A percentile compares a stretch with the other conserved stretches of the same genome.
These are phyloP conservation scores for Sarocladium kiliense DNA, from an alignment of 2,329 filamentous ascomycete genomes.

Conservation along the genomic window DNA sequence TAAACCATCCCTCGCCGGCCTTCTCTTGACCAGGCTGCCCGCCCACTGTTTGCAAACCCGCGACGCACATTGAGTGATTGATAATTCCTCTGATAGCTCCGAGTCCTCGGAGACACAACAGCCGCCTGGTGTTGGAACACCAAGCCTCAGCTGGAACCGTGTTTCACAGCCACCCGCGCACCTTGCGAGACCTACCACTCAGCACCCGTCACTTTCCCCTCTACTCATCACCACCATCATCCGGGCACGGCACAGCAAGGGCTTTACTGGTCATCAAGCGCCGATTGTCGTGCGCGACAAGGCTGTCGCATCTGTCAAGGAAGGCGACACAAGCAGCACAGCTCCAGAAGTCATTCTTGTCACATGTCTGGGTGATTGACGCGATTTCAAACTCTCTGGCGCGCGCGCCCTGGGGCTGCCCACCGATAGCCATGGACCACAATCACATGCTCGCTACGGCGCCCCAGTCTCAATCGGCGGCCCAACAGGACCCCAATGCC, in stretches of 20 bases:
- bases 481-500: neutral
- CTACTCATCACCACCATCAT: neutral
- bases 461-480: constrained; percentile 12
- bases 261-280: neutral
- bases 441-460: constrained; percentile 38
- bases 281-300: neutral
- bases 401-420: neutral
- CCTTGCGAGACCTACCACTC: neutral
- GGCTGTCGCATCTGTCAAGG: neutral
- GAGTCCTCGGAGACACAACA: neutral
- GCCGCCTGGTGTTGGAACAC: neutral
- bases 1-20: neutral
- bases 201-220: neutral
- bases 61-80: neutral
- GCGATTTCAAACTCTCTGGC: neutral
- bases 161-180: constrained; percentile 3
- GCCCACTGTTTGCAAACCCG: neutral
- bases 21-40: neutral
- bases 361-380: neutral
- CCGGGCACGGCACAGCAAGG: neutral
- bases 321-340: neutral
- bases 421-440: constrained; percentile 27
- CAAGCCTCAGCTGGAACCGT: neutral
- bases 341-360: neutral
- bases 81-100: neutral